Evolutionary conservation across 352 stramenopile genomes (phyloP).

Genomic region (Phytophthora crassamura): DNA sequence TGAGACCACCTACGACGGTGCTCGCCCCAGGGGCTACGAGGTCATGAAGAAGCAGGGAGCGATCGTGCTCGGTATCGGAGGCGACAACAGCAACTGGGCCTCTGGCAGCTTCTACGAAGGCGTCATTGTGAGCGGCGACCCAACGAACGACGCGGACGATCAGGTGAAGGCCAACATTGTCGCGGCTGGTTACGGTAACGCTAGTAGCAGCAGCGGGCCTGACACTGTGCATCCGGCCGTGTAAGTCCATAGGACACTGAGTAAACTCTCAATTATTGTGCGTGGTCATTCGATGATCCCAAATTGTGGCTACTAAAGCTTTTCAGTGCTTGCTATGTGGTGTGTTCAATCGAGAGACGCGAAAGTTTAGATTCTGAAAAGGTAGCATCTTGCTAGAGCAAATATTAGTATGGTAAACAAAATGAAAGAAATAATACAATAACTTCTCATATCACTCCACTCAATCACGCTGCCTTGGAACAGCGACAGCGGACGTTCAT

Average conservation of each 20-base stretch:
- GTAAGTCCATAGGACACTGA: too few species aligned
- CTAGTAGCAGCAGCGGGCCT: too few species aligned
- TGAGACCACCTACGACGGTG: conserved; percentile 31
- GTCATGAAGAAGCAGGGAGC: conserved; percentile 36
- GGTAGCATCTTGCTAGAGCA: too few species aligned
- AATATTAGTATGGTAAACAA: too few species aligned
- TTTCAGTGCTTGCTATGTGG: too few species aligned
- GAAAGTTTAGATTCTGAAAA: too few species aligned
- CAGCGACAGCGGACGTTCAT: conserved; percentile 53
- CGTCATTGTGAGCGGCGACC: conserved; percentile 26
- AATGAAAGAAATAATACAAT: not conserved
- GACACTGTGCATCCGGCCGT: too few species aligned
- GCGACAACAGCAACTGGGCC: conserved; percentile 30
- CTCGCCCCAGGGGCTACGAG: conserved; percentile 25
- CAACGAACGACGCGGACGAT: conserved; percentile 17
- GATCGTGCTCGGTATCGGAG: conserved; percentile 30
- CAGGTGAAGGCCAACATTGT: conserved; percentile 27
- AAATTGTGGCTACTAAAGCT: too few species aligned
- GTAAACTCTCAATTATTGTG: too few species aligned
- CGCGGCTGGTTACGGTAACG: conserved; percentile 12
- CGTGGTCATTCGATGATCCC: too few species aligned
- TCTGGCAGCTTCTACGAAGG: conserved; percentile 28
- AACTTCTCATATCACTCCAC: conserved; percentile 47
- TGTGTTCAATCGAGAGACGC: too few species aligned
- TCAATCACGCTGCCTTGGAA: conserved; percentile 54